Base-by-base conservation (phyloP, 306 rosid species). In the Sphenostylis stenocarpa region DNA sequence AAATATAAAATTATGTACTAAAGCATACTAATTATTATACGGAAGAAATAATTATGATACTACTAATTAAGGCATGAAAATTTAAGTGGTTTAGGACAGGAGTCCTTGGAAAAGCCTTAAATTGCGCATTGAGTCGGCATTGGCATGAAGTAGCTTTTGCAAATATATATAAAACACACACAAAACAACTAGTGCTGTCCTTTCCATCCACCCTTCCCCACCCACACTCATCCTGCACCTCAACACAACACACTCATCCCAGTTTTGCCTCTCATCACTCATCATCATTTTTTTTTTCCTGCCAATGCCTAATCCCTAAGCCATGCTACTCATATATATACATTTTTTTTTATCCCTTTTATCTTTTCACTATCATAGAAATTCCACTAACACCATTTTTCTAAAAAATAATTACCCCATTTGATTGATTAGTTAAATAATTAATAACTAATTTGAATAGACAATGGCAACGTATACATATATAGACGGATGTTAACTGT, bases 51-150 rank as follows among this genome's bases (percentile, higher is more conserved):
- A 11, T 41, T 41, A 41, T 41, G 47, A 41, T 0, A 10, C 0
- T 9, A 45, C 0, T n/a, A 47, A 38, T 58, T n/a, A 26, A 72
- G 1, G 28, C 28, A 39, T 57, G 12, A 31, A 41, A 4, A 29
- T 55, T 23, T 14, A 19, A 67, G 53, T 58, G 38, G 72, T 52
- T 66, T 39, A 23, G 45, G 72, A 38, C 77, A 72, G 2, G 8
- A 51, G 29, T 1, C 15, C 24, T 51, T 29, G 38, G 68, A 80
- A 80, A 52, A 80, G 83, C 83, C 83, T 28, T 52, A 53, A 80
- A 19, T 72, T 65, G 69, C 79, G 83, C 83, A 29, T 19, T 64
- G 51, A 73, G 78, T 73, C 47, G 78, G 78, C 60, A 44, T 58
- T 41, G 4, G 24, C 62, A 23, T 20, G 49, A 64, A 5, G 47